These are phyloP conservation scores for Penicillium canariense DNA, from an alignment of 495 filamentous ascomycete species.

Conservation along the genomic window DNA sequence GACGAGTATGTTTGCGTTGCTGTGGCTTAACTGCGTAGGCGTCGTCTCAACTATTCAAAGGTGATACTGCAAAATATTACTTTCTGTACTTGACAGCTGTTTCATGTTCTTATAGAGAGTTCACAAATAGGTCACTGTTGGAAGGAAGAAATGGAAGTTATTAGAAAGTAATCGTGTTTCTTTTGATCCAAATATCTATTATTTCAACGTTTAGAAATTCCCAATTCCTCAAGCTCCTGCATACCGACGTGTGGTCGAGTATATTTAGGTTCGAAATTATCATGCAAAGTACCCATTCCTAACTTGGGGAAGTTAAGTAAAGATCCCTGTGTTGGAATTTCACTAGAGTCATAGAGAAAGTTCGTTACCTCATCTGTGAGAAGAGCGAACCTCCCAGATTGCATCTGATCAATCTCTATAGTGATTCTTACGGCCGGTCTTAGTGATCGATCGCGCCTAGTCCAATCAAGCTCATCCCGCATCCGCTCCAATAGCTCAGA, in stretches of 20 bases:
- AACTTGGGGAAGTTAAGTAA: background rate
- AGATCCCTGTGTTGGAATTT: slow-evolving; percentile 9
- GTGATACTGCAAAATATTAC: no score
- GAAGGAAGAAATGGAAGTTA: no score
- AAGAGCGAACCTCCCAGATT: slow-evolving; percentile 8
- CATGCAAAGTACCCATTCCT: slow-evolving; percentile 8
- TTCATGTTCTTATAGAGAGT: no score
- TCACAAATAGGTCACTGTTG: no score
- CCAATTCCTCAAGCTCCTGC: slow-evolving; percentile 7
- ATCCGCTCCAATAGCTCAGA: slow-evolving; percentile 17
- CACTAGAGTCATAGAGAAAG: slow-evolving; percentile 19
- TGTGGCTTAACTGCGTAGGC: no score
- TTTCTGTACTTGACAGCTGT: no score
- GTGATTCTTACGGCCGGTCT: slow-evolving; percentile 15
- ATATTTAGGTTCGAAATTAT: slow-evolving; percentile 14
- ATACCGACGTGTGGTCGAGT: slow-evolving; percentile 12
- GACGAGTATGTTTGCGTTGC: no score
- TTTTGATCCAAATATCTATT: background rate
- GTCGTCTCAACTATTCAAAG: no score
- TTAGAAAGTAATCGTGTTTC: no score
- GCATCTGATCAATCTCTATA: slow-evolving; percentile 5
- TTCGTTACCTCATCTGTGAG: slow-evolving; percentile 15
- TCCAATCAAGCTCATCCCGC: slow-evolving; percentile 12
- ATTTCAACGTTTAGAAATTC: slow-evolving; percentile 3
- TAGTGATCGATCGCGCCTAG: slow-evolving; percentile 8